Evolutionary conservation across 164 flowering plant genomes (phyloP), one percentile per base, ranked within the genome.

Genomic region (Amborella trichopoda): DNA sequence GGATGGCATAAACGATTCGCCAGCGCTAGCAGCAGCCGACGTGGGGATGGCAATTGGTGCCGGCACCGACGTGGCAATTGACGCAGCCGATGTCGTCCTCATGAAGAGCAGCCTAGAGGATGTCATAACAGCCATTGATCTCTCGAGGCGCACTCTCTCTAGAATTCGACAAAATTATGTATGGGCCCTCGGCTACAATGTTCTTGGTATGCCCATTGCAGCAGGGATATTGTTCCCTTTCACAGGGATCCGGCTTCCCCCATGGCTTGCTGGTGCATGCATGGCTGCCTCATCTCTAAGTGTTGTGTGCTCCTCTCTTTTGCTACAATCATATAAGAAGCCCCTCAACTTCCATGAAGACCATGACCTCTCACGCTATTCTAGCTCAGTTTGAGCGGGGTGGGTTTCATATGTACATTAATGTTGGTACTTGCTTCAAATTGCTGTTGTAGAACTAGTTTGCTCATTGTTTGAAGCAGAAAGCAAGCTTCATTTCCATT

Each of bases 1-100:
- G 11, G 96, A 86, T 53, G 98, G 98, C 28, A 86, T 86, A 51
- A 86, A 86, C 17, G 98, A 86, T 56, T 81, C 95, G 0, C 95
- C 91, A 24, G 98, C 95, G 20, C 53, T 90, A n/a, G 95, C 64
- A 19, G 94, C 94, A 17, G 91, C 95, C 14, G 91, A 86, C 62
- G 91, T 90, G 28, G 95, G 97, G n/a, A 78, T 90, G 83, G 95
- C 97, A 28, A 90, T 90, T 50, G 97, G 97, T 19, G 97, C 95
- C 3, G 97, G 97, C 13, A 86, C 97, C 11, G 81, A 86, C 32
- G 73, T 90, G 1, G 95, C 97, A 6, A 83, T 86, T 48, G 97
- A 90, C 66, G 95, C 97, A 16, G 97, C 97, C 43, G 95, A 90
- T 44, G 58, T 90, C 25, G 95, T 86, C 22, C 86, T 90, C 12